Percentiles rank a stretch among this genome's conserved stretches.
Conservation (phyloP, 139 green algal species). For the Micractinium conductrix region DNA sequence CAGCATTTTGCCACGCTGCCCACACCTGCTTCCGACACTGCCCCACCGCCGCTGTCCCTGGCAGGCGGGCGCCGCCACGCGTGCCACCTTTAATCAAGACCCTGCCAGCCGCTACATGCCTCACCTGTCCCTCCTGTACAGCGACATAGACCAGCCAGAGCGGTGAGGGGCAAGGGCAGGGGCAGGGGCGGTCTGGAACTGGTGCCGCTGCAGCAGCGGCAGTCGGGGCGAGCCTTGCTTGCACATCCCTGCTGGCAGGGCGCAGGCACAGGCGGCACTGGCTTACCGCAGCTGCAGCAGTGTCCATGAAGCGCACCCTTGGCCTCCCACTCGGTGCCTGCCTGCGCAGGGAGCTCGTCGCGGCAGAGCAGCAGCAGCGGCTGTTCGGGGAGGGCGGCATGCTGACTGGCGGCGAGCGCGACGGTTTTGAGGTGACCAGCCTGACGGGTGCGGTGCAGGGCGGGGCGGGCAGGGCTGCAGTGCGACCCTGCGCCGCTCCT, state of each 20-base stretch:
- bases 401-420: not conserved
- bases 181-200: no score
- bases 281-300: no score
- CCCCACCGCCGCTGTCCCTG: no score
- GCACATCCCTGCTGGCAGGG: no score
- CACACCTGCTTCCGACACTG: no score
- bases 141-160: conserved; percentile 32
- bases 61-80: not conserved
- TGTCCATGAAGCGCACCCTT: no score
- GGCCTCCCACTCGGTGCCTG: no score
- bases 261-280: no score
- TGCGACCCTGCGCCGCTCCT: not conserved
- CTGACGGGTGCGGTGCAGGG: conserved; percentile 31
- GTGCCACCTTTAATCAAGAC: conserved; percentile 20
- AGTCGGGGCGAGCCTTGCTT: no score
- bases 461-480: not conserved
- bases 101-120: conserved; percentile 49
- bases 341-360: conserved; percentile 12
- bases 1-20: not conserved
- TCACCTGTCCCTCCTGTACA: conserved; percentile 56
- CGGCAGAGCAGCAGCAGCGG: conserved; percentile 16
- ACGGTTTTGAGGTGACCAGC: conserved; percentile 35
- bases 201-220: no score
- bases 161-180: conserved; percentile 38
- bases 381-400: not conserved